phyloP scores from a whole-genome alignment of 148 eudicot species.

The Selenicereus undatus region DNA sequence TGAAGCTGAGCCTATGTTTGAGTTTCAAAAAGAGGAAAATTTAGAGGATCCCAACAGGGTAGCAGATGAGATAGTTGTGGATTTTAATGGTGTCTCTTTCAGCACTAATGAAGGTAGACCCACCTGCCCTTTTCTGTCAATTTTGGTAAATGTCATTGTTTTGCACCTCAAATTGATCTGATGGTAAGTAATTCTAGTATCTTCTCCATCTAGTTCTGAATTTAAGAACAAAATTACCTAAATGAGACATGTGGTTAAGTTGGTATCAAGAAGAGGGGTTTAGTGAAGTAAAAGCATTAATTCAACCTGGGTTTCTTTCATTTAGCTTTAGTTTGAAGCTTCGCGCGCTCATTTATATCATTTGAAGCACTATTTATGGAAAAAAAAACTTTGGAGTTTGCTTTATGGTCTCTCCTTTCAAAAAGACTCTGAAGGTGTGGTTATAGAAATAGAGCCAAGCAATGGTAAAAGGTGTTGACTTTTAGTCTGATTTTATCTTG shows the following conservation, averaged over 20 bases:
- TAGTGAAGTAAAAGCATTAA: neutral
- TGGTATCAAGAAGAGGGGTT: neutral
- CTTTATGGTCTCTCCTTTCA: neutral
- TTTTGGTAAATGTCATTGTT: neutral
- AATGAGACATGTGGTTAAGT: neutral
- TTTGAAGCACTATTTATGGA: neutral
- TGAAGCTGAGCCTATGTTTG: neutral
- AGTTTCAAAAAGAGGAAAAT: neutral
- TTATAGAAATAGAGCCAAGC: neutral
- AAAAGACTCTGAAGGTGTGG: neutral
- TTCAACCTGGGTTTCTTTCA: slow-evolving; percentile 3
- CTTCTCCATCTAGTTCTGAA: neutral
- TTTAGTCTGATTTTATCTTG: slow-evolving; percentile 4
- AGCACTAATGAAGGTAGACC: slow-evolving; percentile 23
- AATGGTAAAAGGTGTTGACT: slow-evolving; percentile 8
- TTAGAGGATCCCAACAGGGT: slow-evolving; percentile 2
- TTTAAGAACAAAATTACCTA: neutral
- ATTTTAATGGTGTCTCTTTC: neutral
- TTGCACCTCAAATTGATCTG: neutral
- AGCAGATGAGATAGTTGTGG: neutral
- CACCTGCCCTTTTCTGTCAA: slow-evolving; percentile 6
- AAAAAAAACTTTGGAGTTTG: neutral
- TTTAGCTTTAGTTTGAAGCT: slow-evolving; percentile 7
- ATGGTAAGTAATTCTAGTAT: neutral
- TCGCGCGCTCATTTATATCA: neutral